Percentiles rank a stretch among this genome's conserved stretches.
phyloP scores from a whole-genome alignment of 2,329 filamentous ascomycete genomes.

The Herpotrichia juniperi region DNA sequence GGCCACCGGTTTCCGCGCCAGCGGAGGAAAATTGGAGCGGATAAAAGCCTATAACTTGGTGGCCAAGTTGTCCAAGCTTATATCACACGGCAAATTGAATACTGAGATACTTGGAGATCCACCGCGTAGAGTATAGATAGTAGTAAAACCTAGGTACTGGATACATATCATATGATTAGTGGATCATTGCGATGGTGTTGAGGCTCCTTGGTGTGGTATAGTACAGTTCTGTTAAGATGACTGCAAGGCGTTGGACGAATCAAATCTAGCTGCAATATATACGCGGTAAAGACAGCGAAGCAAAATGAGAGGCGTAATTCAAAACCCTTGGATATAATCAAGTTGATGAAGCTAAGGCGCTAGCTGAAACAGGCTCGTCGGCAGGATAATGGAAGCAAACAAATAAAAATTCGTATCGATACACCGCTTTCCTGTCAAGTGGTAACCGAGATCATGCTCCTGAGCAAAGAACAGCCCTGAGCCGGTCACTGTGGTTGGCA shows the following conservation, averaged over 20 bases:
- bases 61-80: slow-evolving; percentile 9
- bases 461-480: neutral
- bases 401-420: neutral
- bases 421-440: neutral
- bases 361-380: neutral
- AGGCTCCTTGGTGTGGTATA: slow-evolving; percentile 8
- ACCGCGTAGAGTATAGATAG: slow-evolving; percentile 11
- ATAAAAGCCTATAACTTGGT: slow-evolving; percentile 21
- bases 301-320: neutral
- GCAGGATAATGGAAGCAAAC: slow-evolving; percentile 6
- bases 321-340: neutral
- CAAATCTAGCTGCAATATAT: slow-evolving; percentile 2
- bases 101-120: slow-evolving; percentile 10
- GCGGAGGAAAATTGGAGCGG: slow-evolving; percentile 19
- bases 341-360: slow-evolving; percentile 2
- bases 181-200: slow-evolving; percentile 11
- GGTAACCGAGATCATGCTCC: neutral
- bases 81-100: slow-evolving; percentile 5
- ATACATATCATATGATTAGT: slow-evolving; percentile 7
- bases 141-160: slow-evolving; percentile 22
- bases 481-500: neutral
- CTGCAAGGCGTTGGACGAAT: slow-evolving; percentile 5
- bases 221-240: slow-evolving; percentile 9
- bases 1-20: slow-evolving; percentile 9
- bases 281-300: slow-evolving; percentile 4